Evolutionary conservation across 148 eudicot species (phyloP), one percentile per base, ranked within the genome.

Genomic region (Persicaria tinctoria): DNA sequence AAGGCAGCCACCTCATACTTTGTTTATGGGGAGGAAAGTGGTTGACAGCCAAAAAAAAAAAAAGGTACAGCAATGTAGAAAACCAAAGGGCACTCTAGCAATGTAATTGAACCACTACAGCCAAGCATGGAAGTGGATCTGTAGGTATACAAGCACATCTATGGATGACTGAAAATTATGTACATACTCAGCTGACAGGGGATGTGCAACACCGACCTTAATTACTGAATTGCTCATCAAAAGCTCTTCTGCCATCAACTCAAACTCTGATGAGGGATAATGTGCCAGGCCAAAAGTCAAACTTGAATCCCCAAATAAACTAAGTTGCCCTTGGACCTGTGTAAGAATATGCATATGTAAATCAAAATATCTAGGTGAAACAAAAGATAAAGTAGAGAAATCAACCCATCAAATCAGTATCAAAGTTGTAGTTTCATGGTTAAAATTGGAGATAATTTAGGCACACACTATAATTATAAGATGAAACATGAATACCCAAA

Each of bases 311-410:
- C 87, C 73, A 16, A 93, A 85, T 78, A 94, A 78, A 88, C 93
- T 94, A 76, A 94, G 88, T 82, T 90, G 91, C 73, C 98, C 98
- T 79, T 86, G 90, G 55, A 94, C 96, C 98, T 94, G 85, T 69
- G 74, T 23, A 68, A 77, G 27, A 64, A 64, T 13, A 76, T 64
- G 27, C 46, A 64, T 49, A 48, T 48, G 68, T 11, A 63, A 32
- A 27, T 63, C 46, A 63, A 32, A 32, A 3, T 9, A 63, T 32
- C 68, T 5, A 12, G 68, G 46, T 63, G 14, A 27, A 12, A 50
- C 13, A 50, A 50, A 50, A 50, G 53, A 50, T 12, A 32, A 32
- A 1, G 41, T 32, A 32, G 41, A 12, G 11, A 50, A 50, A 12
- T 50, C 12, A 8, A 50, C 9, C 12, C 9, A 50, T 50, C 53